phyloP scores from a whole-genome alignment of 257 asterid genomes.

The Cinchona pubescens region DNA sequence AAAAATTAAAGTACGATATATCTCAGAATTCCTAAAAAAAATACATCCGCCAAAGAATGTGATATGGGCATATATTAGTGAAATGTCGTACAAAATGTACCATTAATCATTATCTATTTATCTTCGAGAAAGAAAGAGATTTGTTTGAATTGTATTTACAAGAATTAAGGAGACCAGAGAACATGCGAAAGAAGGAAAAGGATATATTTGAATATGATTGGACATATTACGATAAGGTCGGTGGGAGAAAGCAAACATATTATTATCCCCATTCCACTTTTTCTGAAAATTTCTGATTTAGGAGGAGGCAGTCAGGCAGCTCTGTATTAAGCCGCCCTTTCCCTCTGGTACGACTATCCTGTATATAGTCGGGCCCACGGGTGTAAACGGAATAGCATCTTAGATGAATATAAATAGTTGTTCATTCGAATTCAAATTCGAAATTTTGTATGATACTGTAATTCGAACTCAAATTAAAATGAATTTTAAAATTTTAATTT shows the following conservation, averaged over 20 bases:
- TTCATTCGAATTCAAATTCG: too few species aligned
- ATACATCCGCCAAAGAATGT: too few species aligned
- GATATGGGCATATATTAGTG: too few species aligned
- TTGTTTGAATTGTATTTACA: not conserved
- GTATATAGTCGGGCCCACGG: not conserved
- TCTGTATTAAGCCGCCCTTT: not conserved
- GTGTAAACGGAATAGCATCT: too few species aligned
- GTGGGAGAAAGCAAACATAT: constrained; percentile 15
- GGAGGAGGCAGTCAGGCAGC: constrained; percentile 3
- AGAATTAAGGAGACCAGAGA: constrained; percentile 9
- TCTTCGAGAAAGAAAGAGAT: not conserved
- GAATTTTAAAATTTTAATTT: too few species aligned
- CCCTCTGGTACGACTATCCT: not conserved
- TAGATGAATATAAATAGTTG: too few species aligned
- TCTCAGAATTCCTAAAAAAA: too few species aligned
- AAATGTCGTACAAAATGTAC: too few species aligned
- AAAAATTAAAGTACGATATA: too few species aligned
- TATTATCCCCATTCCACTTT: constrained; percentile 1
- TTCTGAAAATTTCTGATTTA: not conserved
- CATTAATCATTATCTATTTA: not conserved
- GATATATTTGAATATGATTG: constrained; percentile 12
- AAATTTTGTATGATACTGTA: too few species aligned
- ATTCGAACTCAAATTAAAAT: too few species aligned
- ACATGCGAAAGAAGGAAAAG: not conserved
- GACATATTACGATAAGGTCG: constrained; percentile 40